Percentiles rank a stretch among this genome's conserved stretches.
phyloP scores from a whole-genome alignment of 805 yeast genomes.

The Wickerhamomyces alni region DNA sequence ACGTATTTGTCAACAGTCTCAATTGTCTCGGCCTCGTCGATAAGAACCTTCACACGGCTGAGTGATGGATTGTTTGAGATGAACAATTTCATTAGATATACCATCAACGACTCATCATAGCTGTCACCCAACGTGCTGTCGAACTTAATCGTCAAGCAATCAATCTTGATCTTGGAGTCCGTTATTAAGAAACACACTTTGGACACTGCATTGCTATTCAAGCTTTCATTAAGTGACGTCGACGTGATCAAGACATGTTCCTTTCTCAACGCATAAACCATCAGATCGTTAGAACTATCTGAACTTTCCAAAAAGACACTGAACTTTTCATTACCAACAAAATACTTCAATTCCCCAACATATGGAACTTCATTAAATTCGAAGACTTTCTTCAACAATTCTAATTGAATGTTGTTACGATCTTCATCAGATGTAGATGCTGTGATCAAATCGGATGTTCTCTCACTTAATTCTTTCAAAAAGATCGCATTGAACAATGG shows the following conservation, averaged over 20 bases:
- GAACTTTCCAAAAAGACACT: slow-evolving; percentile 78
- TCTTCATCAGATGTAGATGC: slow-evolving; percentile 41
- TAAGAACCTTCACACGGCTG: not conserved
- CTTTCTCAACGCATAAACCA: slow-evolving; percentile 14
- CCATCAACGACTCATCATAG: not conserved
- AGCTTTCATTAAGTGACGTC: not conserved
- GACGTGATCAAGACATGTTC: not conserved
- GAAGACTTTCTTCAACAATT: slow-evolving; percentile 30
- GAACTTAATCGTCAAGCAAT: not conserved
- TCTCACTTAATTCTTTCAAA: slow-evolving; percentile 52
- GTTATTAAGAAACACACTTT: not conserved
- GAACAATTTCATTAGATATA: not conserved
- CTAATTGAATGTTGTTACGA: slow-evolving; percentile 25
- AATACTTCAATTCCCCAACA: slow-evolving; percentile 71
- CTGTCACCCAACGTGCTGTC: not conserved
- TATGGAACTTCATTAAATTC: slow-evolving; percentile 41
- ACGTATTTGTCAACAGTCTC: not conserved
- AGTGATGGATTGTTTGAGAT: not conserved
- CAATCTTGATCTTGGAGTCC: not conserved
- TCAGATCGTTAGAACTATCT: slow-evolving; percentile 27
- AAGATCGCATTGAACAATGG: slow-evolving; percentile 44
- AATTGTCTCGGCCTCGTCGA: not conserved
- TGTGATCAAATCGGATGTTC: slow-evolving; percentile 65
- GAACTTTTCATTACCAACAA: slow-evolving; percentile 58
- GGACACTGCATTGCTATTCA: not conserved